A percentile compares a stretch with the other conserved stretches of the same genome.
These are phyloP conservation scores for Auricularia heimuer DNA, from an alignment of 768 basidiomycete genomes.

Conservation along the genomic window DNA sequence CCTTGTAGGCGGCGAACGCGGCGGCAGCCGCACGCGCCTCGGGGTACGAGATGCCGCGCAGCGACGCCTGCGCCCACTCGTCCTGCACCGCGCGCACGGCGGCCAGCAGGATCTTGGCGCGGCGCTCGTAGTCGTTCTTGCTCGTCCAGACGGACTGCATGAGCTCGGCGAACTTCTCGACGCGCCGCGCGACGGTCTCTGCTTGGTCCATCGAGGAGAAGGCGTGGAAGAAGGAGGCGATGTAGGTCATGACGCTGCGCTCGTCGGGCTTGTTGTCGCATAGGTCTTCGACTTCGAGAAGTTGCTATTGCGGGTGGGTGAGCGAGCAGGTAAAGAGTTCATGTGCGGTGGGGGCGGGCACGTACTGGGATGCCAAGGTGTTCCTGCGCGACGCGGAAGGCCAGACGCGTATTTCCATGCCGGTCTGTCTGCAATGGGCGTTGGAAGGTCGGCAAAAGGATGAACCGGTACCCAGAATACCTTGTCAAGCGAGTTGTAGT, in stretches of 20 bases:
- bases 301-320: conserved; percentile 36
- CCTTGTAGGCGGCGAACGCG: conserved; percentile 71
- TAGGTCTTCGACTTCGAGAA: conserved; percentile 92
- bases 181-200: conserved; percentile 85
- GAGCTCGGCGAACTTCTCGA: conserved; percentile 92
- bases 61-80: conserved; percentile 56
- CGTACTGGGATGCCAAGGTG: conserved; percentile 74
- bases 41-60: conserved; percentile 60
- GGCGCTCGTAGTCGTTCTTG: conserved; percentile 86
- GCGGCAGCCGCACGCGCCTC: conserved; percentile 72
- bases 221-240: conserved; percentile 95
- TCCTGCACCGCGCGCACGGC: conserved; percentile 58
- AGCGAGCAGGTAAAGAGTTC: conserved; percentile 21
- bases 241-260: conserved; percentile 95
- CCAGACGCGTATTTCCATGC: conserved; percentile 74
- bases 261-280: conserved; percentile 91
- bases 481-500: conserved; percentile 83
- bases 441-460: conserved; percentile 9
- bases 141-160: conserved; percentile 88
- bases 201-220: conserved; percentile 97
- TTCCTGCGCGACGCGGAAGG: conserved; percentile 81
- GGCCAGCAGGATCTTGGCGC: conserved; percentile 37
- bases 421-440: conserved; percentile 49
- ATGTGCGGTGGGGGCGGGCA: too few relatives aligned
- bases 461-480: conserved; percentile 22